Conservation (phyloP, 1,284 basidiomycete genomes). For the Rhodotorula sp. region DNA sequence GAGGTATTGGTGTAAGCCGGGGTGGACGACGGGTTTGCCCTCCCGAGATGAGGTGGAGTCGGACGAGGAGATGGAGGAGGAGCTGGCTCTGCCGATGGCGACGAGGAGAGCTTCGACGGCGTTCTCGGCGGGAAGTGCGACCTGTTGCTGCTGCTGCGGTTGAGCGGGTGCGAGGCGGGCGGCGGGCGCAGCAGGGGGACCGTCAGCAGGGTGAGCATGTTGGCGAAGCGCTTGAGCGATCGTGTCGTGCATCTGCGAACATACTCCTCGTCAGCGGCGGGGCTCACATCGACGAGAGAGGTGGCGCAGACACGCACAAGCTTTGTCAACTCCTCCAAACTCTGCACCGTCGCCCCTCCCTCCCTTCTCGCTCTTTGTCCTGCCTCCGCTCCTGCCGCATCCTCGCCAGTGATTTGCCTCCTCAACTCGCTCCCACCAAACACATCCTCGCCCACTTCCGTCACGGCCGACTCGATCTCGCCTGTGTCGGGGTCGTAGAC, state of each 20-base stretch:
- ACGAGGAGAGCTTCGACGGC: constrained; percentile 8
- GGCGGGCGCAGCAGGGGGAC: neutral
- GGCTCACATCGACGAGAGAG: too few species aligned
- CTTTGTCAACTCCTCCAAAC: constrained; percentile 18
- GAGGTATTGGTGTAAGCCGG: constrained; percentile 6
- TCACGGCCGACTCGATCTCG: constrained; percentile 22
- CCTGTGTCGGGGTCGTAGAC: constrained; percentile 31
- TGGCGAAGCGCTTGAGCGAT: constrained; percentile 21
- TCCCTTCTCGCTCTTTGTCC: constrained; percentile 1
- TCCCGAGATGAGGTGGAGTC: neutral
- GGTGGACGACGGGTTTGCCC: neutral
- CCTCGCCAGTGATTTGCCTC: neutral
- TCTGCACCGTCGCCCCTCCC: neutral
- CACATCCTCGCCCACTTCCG: constrained; percentile 14
- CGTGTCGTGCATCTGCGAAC: constrained; percentile 28
- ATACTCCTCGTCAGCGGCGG: accelerated
- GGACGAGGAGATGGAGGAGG: neutral
- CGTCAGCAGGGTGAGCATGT: neutral
- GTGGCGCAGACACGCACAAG: constrained; percentile 4
- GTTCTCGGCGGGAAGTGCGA: neutral
- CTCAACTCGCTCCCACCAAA: constrained; percentile 12
- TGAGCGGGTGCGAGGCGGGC: neutral
- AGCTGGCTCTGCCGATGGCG: constrained; percentile 1
- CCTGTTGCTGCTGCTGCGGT: neutral
- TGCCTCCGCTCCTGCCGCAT: neutral